Conservation (phyloP, 2,329 filamentous ascomycete genomes). For the Colletotrichum gigasporum region DNA sequence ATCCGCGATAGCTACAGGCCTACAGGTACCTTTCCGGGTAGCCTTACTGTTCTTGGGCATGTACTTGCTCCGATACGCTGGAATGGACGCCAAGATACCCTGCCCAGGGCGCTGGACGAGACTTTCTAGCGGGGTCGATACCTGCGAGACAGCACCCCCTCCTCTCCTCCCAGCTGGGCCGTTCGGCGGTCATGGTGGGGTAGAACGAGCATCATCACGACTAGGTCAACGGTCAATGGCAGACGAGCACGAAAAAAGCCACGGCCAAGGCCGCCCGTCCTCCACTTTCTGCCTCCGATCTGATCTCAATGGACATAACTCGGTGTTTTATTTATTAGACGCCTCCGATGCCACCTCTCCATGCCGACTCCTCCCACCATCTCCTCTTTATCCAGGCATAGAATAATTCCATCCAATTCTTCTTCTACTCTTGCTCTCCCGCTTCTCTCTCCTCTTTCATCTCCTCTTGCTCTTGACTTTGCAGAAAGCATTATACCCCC, state of each 20-base stretch:
- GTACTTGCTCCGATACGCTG: neutral
- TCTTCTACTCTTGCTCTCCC: neutral
- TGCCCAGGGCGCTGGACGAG: constrained; percentile 1
- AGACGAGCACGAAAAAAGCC: constrained; percentile 1
- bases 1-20: neutral
- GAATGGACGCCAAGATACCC: neutral
- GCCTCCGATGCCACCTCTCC: constrained; percentile 17
- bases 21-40: constrained; percentile 1
- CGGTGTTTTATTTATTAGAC: constrained; percentile 32
- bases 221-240: constrained; percentile 26
- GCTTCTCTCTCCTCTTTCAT: neutral
- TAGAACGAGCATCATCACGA: constrained; percentile 26
- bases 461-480: neutral
- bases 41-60: constrained; percentile 16
- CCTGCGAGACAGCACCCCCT: neutral
- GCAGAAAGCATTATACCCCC: constrained; percentile 26
- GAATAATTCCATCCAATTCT: constrained; percentile 20
- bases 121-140: neutral
- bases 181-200: constrained; percentile 20
- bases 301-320: constrained; percentile 32
- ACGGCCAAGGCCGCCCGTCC: constrained; percentile 24
- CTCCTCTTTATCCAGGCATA: constrained; percentile 24
- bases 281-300: constrained; percentile 30
- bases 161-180: neutral
- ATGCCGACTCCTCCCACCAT: neutral